Base-by-base conservation (phyloP, 73 alveolate species). In the Paramecium tetraurelia region DNA sequence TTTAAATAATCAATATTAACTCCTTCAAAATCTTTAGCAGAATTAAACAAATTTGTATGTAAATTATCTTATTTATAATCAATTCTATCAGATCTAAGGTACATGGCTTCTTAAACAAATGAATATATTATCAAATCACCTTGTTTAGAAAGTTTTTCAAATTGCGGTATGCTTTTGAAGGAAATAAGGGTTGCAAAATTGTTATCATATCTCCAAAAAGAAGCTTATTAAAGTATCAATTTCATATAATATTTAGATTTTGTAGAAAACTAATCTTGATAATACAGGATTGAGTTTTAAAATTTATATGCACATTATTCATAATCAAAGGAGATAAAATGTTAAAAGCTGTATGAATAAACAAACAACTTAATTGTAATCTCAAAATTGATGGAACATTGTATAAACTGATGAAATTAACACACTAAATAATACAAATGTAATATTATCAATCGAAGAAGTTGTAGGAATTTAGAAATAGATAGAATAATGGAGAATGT, bases 81-180 rank as follows among this genome's bases (percentile, higher is more conserved):
- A 40, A 40, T 18, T 4, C n/a, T 44, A 2, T 36, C 20, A 71
- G 94, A 29, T 86, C 93, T 59, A 63, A 93, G 36, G 98, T 95
- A 69, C 96, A 94, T 71, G 21, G 85, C n/a, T 93, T 95, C 40
- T 92, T 95, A 12, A 96, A 80, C 85, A 95, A 63, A 94, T 98
- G 6, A 95, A 95, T 9, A 93, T 86, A 93, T 59, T 77, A 43
- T 85, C 96, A 7, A 92, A 92, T 38, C 93, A 95, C 71, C 86
- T 95, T 41, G 86, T 90, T 69, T 90, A 95, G 53, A 58, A 96
- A 35, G 93, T 46, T 41, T 96, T 95, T 80, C 92, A 95, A 97
- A 95, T 90, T 97, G 95, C 84, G 98, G 96, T 92, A 92, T 93
- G n/a, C 98, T 7, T 98, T 94, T 2, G 98, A 97, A 41, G 98